Evolutionary conservation across 176 grass and related monocot species (phyloP), one percentile per base, ranked within the genome.

Genomic region (Phyllostachys edulis): DNA sequence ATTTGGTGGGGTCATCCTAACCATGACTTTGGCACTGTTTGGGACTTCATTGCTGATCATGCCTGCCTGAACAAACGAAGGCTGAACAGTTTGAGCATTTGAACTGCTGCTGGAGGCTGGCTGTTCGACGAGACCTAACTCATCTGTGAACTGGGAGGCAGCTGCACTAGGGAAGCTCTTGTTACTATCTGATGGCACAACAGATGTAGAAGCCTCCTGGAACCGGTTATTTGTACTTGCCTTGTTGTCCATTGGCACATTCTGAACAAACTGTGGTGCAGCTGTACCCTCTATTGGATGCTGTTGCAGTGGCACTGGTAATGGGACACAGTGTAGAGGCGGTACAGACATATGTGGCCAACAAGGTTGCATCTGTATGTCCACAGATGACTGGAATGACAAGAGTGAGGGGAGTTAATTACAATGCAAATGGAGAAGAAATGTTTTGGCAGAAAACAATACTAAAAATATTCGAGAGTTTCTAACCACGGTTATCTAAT

Each of bases 341-440:
- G 89, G 89, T 62, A 90, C 77, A 94, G 93, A 89, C 77, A 99
- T 80, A 88, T 92, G 96, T 71, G 96, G 87, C 96, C 96, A 99
- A 79, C 91, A 87, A 56, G 91, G 83, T 92, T 99, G 96, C 91
- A 99, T 85, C 60, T 90, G 91, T 73, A 99, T 81, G 16, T 96
- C 91, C 20, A 89, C 88, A 81, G 96, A 82, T 84, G 96, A 62
- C 96, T 99, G 89, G n/a, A 91, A 86, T 32, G 56, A 73, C 41
- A 20, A 81, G 18, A 57, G 18, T 9, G 56, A 85, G 32, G 38
- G 55, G 32, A 88, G 76, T 77, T 89, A 91, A 20, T 70, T 79
- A 67, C 7, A 42, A 56, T 40, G 16, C 34, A 69, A 78, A 85
- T 76, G 55, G 46, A 91, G 69, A 59, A 73, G 20, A 24, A 45